These are phyloP conservation scores for Chernovozyma sophiae-reginae DNA, from an alignment of 1,139 yeast genomes.

Conservation along the genomic window DNA sequence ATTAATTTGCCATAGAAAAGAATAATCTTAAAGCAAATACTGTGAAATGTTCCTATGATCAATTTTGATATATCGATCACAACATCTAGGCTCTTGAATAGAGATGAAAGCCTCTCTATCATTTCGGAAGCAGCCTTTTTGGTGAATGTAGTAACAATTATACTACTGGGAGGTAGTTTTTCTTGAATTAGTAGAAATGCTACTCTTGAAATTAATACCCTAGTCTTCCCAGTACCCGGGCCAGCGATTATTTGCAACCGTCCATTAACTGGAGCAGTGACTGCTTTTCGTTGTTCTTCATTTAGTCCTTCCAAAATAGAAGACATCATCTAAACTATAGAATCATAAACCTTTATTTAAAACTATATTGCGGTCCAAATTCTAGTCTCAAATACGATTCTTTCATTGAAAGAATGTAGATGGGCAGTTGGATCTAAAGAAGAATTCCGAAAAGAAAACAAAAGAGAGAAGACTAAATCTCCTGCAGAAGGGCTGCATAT, in stretches of 20 bases:
- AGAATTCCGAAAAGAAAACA: too few species aligned
- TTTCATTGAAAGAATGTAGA: too few species aligned
- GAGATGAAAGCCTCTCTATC: constrained; percentile 49
- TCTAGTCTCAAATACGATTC: too few species aligned
- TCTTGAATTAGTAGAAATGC: constrained; percentile 59
- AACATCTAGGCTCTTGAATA: constrained; percentile 33
- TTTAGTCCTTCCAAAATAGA: constrained; percentile 46
- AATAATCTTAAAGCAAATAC: constrained; percentile 64
- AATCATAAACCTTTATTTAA: not conserved
- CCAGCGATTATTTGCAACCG: constrained; percentile 82
- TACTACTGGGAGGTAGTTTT: constrained; percentile 49
- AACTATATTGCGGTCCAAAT: too few species aligned
- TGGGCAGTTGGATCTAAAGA: too few species aligned
- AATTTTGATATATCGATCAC: constrained; percentile 38
- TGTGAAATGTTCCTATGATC: constrained; percentile 83
- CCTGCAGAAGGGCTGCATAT: too few species aligned
- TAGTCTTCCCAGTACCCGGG: constrained; percentile 88
- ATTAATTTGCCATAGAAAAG: constrained; percentile 51
- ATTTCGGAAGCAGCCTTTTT: constrained; percentile 87
- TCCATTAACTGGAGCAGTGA: constrained; percentile 47
- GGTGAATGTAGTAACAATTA: constrained; percentile 87
- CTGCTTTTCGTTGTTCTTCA: constrained; percentile 57
- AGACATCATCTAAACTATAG: not conserved
- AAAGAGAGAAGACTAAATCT: too few species aligned
- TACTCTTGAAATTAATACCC: constrained; percentile 73